Conservation (phyloP, 1,284 basidiomycete genomes). For the Bjerkandera adusta region DNA sequence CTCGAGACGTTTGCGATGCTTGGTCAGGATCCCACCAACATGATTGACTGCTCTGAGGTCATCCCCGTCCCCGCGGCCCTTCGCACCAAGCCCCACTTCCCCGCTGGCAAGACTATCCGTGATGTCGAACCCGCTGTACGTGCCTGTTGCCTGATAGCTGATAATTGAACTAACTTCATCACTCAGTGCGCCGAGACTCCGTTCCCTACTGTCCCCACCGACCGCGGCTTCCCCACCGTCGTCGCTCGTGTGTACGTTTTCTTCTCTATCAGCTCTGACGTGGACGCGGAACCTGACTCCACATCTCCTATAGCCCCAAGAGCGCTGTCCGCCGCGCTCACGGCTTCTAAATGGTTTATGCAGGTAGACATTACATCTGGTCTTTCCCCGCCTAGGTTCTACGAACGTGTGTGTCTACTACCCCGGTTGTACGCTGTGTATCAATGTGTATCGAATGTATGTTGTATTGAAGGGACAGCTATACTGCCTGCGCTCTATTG, state of each 20-base stretch:
- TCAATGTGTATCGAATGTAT: too few relatives aligned
- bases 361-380: too few relatives aligned
- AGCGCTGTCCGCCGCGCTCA: not conserved
- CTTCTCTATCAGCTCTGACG: not conserved
- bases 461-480: too few relatives aligned
- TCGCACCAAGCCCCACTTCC: constrained; percentile 5
- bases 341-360: too few relatives aligned
- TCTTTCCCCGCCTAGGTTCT: too few relatives aligned
- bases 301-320: too few relatives aligned
- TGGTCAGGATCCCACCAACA: constrained; percentile 6
- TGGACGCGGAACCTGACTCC: not conserved
- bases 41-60: constrained; percentile 14
- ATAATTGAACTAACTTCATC: too few relatives aligned
- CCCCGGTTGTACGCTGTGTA: too few relatives aligned
- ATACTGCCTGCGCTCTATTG: too few relatives aligned
- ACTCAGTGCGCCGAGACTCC: constrained; percentile 3
- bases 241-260: constrained; percentile 1
- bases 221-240: not conserved
- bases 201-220: constrained; percentile 2
- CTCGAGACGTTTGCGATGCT: constrained; percentile 4
- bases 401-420: too few relatives aligned
- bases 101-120: constrained; percentile 5
- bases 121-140: constrained; percentile 20
- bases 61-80: constrained; percentile 7
- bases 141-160: too few relatives aligned